These are phyloP conservation scores for Trichoderma sp. DNA, from an alignment of 2,329 filamentous ascomycete genomes.

Conservation along the genomic window DNA sequence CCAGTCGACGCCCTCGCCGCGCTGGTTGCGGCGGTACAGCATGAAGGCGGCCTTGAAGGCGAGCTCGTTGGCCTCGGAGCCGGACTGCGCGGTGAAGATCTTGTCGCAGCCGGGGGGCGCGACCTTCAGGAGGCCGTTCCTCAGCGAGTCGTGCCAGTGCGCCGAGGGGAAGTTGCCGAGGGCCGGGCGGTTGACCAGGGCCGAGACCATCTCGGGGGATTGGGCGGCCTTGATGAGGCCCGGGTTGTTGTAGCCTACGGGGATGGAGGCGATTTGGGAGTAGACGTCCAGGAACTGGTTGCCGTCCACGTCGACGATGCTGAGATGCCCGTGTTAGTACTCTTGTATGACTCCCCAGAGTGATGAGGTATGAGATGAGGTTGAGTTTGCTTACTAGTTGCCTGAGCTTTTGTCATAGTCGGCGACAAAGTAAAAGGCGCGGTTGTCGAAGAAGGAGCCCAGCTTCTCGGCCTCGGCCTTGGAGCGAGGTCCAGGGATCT, in stretches of 20 bases:
- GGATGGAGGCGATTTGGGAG: slow-evolving; percentile 82
- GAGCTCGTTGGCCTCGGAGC: slow-evolving; percentile 81
- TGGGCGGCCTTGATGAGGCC: slow-evolving; percentile 65
- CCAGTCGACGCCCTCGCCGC: slow-evolving; percentile 70
- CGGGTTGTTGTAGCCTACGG: slow-evolving; percentile 80
- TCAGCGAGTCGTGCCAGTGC: slow-evolving; percentile 72
- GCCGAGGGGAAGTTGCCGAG: slow-evolving; percentile 79
- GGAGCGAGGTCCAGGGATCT: slow-evolving; percentile 46
- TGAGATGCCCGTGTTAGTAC: slow-evolving; percentile 23
- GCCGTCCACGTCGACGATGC: slow-evolving; percentile 53
- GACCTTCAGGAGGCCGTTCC: slow-evolving; percentile 69
- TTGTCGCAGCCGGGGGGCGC: slow-evolving; percentile 75
- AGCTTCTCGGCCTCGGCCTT: slow-evolving; percentile 47
- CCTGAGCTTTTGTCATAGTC: slow-evolving; percentile 56
- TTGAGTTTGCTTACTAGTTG: slow-evolving; percentile 46
- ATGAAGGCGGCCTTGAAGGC: slow-evolving; percentile 88
- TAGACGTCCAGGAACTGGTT: slow-evolving; percentile 59
- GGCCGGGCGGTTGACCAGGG: slow-evolving; percentile 77
- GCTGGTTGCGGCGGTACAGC: slow-evolving; percentile 72
- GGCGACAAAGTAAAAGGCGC: slow-evolving; percentile 56
- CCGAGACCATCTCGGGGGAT: slow-evolving; percentile 70
- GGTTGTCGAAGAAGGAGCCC: slow-evolving; percentile 54
- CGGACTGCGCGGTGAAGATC: slow-evolving; percentile 78
- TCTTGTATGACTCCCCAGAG: too few species aligned
- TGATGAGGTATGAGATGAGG: too few species aligned